A percentile compares a stretch with the other conserved stretches of the same genome.
phyloP scores from a whole-genome alignment of 2,329 filamentous ascomycete genomes.

The Paraphoma chrysanthemicola region DNA sequence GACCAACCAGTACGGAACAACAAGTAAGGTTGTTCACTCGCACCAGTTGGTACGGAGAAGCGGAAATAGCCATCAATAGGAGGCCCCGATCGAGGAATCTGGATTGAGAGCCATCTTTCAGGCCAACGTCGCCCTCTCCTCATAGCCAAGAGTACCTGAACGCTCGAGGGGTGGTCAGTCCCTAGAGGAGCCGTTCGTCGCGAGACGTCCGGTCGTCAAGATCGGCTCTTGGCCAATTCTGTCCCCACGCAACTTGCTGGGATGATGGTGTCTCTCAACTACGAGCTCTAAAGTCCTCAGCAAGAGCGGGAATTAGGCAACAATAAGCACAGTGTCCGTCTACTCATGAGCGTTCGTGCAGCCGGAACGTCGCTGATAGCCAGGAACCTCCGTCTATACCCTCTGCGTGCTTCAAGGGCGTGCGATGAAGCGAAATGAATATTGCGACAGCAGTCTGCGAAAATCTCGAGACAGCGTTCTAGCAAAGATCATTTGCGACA shows the following conservation, averaged over 20 bases:
- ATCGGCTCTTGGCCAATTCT: background rate
- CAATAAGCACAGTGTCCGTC: background rate
- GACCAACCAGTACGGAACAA: background rate
- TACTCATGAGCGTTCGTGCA: background rate
- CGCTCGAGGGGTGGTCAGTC: background rate
- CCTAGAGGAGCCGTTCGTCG: background rate
- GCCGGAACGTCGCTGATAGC: too few species aligned
- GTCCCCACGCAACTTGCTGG: background rate
- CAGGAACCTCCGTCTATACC: too few species aligned
- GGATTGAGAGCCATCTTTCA: background rate
- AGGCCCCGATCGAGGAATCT: background rate
- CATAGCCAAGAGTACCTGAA: background rate
- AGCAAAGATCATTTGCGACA: too few species aligned
- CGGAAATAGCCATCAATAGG: background rate
- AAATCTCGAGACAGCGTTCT: too few species aligned
- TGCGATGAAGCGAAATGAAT: too few species aligned
- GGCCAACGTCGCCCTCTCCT: constrained; percentile 2
- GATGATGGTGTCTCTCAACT: background rate
- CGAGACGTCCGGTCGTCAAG: background rate
- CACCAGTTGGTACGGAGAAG: background rate
- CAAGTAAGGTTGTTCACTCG: background rate
- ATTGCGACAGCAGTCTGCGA: too few species aligned
- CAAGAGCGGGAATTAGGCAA: background rate
- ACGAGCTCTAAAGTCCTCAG: background rate
- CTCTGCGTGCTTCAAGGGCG: too few species aligned